A percentile compares a stretch with the other conserved stretches of the same genome.
Conservation (phyloP, 2,329 filamentous ascomycete species). For the Trichophyton schoenleinii region DNA sequence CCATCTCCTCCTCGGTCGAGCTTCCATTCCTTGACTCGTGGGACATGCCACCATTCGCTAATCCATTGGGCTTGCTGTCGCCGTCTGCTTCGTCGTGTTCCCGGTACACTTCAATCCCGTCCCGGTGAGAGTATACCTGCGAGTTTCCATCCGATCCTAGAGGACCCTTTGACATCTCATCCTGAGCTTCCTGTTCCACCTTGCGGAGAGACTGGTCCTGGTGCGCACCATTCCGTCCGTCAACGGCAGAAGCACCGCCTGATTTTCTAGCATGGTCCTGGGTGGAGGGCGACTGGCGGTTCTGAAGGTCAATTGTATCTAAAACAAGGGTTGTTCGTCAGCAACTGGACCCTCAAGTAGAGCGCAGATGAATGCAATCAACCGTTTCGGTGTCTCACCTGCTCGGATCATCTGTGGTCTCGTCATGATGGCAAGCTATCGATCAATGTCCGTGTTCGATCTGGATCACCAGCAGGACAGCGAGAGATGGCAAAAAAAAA, state of each 20-base stretch:
- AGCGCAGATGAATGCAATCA: neutral
- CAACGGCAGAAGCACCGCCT: conserved; percentile 35
- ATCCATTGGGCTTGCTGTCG: conserved; percentile 16
- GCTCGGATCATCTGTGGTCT: conserved; percentile 36
- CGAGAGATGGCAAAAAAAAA: neutral
- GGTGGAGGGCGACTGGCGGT: conserved; percentile 67
- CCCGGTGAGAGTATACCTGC: conserved; percentile 23
- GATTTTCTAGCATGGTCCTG: conserved; percentile 58
- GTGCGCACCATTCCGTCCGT: conserved; percentile 57
- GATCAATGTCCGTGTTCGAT: neutral
- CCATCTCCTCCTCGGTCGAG: conserved; percentile 35
- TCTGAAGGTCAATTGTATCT: conserved; percentile 95
- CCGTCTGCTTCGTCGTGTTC: conserved; percentile 21
- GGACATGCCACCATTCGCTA: conserved; percentile 11
- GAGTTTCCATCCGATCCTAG: conserved; percentile 46
- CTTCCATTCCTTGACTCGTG: conserved; percentile 16
- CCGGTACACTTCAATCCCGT: conserved; percentile 23
- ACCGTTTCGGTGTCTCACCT: conserved; percentile 23
- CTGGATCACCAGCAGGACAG: neutral
- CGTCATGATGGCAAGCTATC: conserved; percentile 22
- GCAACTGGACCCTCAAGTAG: neutral
- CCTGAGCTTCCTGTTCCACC: conserved; percentile 61
- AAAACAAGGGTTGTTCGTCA: conserved; percentile 10
- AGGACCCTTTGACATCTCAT: conserved; percentile 56
- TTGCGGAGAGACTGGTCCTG: conserved; percentile 75